A percentile compares a stretch with the other conserved stretches of the same genome.
These are phyloP conservation scores for Avicennia marina DNA, from an alignment of 257 asterid species.

Conservation along the genomic window DNA sequence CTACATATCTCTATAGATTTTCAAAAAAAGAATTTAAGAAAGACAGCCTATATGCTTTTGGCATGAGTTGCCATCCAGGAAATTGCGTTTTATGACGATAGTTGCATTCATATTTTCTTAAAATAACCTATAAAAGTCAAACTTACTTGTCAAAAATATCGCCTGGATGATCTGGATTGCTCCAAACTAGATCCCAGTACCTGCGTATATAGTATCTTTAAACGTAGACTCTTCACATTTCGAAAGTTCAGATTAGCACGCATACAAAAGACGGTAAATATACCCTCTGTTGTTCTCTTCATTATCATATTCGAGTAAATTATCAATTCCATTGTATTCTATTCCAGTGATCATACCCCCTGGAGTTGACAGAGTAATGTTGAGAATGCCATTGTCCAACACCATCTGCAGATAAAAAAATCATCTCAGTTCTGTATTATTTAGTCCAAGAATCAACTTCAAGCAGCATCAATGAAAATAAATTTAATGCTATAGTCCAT, in stretches of 20 bases:
- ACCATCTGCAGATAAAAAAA: conserved; percentile 38
- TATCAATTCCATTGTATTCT: conserved; percentile 55
- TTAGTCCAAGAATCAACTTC: background rate
- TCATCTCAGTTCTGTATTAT: background rate
- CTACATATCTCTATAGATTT: no score
- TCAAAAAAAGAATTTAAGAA: no score
- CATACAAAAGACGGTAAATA: background rate
- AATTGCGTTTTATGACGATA: background rate
- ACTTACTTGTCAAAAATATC: conserved; percentile 50
- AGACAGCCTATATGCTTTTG: no score
- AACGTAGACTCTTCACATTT: background rate
- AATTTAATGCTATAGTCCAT: background rate
- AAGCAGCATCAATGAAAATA: background rate
- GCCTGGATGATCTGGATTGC: conserved; percentile 18
- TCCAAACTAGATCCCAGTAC: conserved; percentile 89
- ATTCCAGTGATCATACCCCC: conserved; percentile 54
- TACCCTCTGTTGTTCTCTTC: conserved; percentile 59
- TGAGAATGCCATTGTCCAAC: conserved; percentile 60
- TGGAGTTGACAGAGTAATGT: conserved; percentile 50
- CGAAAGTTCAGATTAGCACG: background rate
- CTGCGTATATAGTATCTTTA: conserved; percentile 22
- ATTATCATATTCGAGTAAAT: conserved; percentile 44
- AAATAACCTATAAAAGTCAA: background rate
- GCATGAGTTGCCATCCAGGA: no score
- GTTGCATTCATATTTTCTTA: background rate